Evolutionary conservation across 805 yeast genomes (phyloP), one percentile per base, ranked within the genome.

Genomic region (Kodamaea jinghongensis): DNA sequence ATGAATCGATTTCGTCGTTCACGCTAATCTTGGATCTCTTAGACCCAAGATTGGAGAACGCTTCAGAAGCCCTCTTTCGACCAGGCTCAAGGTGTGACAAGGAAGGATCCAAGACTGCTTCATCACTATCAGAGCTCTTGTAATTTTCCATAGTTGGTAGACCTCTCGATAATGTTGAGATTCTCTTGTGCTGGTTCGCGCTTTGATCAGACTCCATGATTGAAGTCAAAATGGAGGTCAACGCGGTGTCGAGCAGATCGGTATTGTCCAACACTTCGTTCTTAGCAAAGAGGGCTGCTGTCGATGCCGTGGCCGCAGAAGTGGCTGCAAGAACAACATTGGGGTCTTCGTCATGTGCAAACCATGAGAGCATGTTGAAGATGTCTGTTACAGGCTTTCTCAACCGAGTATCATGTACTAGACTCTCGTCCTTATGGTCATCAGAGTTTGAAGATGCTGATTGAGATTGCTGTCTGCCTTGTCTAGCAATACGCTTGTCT

Each of bases 401-500:
- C 12, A 61, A 48, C n/a, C 47, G 43, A 1, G 55, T 49, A 46
- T 65, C 67, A 6, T 55, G 47, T 3, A 50, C 44, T 16, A 54
- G 14, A 8, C 42, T 41, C 43, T 45, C 40, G 46, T 56, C 42
- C 50, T 43, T 39, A 34, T 39, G 42, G 12, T 45, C 47, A 17
- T 42, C 43, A 23, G 31, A 38, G 32, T 30, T 46, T 15, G 41
- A 39, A 42, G 34, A 55, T 4, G 30, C 34, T 5, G 20, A 12
- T 4, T 27, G 25, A 10, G 23, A n/a, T 10, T 28, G 36, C 29
- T 17, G 37, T 54, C 28, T 44, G 16, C 41, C 39, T 27, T 40
- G 42, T 33, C 46, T 39, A 6, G 48, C 34, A 28, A 79, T 48
- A 39, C 95, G 64, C 52, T 78, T 79, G 41, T 73, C 75, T 49